Percentiles rank a stretch among this genome's conserved stretches.
Evolutionary conservation across 257 asterid species (phyloP).

Genomic region (Salvia rosmarinus): DNA sequence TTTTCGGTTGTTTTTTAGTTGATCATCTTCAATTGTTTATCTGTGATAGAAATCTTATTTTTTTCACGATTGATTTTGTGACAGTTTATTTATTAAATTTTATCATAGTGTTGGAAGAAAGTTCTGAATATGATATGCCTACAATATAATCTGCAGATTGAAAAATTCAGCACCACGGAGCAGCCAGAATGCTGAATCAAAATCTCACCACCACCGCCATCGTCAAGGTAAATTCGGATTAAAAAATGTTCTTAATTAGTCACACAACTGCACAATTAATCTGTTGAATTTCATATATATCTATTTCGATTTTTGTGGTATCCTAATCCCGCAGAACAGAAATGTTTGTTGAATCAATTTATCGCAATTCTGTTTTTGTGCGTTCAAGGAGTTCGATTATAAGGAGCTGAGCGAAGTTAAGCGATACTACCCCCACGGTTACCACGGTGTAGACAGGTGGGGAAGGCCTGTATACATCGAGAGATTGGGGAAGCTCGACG

Average conservation of each 20-base stretch:
- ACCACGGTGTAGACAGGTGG: constrained; percentile 58
- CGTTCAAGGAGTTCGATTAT: constrained; percentile 50
- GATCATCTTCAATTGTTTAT: background rate
- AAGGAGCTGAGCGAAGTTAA: constrained; percentile 46
- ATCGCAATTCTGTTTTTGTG: too few relatives aligned
- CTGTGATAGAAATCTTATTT: too few relatives aligned
- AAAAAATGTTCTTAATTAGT: background rate
- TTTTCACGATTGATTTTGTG: background rate
- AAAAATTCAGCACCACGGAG: constrained; percentile 10
- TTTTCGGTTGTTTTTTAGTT: background rate
- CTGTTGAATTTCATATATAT: too few relatives aligned
- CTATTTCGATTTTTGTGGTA: too few relatives aligned
- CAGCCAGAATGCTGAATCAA: constrained; percentile 21
- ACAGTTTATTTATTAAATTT: background rate
- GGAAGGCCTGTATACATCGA: constrained; percentile 66
- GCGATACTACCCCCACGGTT: constrained; percentile 61
- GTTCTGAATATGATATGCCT: background rate
- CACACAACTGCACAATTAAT: background rate
- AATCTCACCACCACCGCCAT: background rate
- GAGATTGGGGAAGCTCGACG: constrained; percentile 54
- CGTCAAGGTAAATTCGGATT: constrained; percentile 16
- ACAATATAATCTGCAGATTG: background rate
- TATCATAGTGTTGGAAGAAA: too few relatives aligned
- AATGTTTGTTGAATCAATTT: too few relatives aligned
- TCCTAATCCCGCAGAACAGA: too few relatives aligned